phyloP scores from a whole-genome alignment of 768 basidiomycete species.

The Tubosaeta sp. region DNA sequence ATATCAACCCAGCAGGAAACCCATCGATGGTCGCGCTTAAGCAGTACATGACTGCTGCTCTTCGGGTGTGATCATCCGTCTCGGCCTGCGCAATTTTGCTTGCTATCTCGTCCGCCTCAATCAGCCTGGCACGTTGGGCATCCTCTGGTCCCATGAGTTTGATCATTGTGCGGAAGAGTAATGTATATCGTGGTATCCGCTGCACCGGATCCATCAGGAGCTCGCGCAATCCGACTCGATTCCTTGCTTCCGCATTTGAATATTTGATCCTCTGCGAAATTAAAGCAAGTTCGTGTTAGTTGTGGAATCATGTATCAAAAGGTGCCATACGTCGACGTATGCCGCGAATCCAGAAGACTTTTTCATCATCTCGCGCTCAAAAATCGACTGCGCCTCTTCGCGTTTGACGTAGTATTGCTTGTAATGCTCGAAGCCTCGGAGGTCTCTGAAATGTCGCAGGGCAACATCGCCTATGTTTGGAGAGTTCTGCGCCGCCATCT shows the following conservation, averaged over 20 bases:
- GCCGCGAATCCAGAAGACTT: constrained; percentile 76
- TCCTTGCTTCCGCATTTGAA: constrained; percentile 63
- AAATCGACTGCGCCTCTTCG: constrained; percentile 87
- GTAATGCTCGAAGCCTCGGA: constrained; percentile 86
- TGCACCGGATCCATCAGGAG: constrained; percentile 96
- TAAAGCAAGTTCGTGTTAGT: constrained; percentile 2
- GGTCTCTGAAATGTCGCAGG: constrained; percentile 79
- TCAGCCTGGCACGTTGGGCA: constrained; percentile 69
- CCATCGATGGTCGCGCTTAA: constrained; percentile 81
- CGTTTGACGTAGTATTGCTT: constrained; percentile 88
- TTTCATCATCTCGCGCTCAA: constrained; percentile 78
- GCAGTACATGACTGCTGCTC: constrained; percentile 85
- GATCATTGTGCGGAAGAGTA: constrained; percentile 89
- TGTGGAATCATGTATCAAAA: constrained; percentile 8
- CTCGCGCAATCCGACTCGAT: constrained; percentile 85
- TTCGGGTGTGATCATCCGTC: constrained; percentile 86
- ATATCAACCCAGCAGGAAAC: constrained; percentile 89
- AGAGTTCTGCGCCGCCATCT: constrained; percentile 59
- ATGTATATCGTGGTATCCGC: constrained; percentile 89
- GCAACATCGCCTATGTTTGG: constrained; percentile 76
- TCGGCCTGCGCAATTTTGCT: constrained; percentile 90
- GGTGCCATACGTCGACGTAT: constrained; percentile 69
- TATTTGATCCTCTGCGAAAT: constrained; percentile 76
- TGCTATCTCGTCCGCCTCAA: constrained; percentile 83
- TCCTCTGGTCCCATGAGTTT: constrained; percentile 82